These are phyloP conservation scores for Kurtzmaniella cleridarum DNA, from an alignment of 805 yeast genomes.

Conservation along the genomic window DNA sequence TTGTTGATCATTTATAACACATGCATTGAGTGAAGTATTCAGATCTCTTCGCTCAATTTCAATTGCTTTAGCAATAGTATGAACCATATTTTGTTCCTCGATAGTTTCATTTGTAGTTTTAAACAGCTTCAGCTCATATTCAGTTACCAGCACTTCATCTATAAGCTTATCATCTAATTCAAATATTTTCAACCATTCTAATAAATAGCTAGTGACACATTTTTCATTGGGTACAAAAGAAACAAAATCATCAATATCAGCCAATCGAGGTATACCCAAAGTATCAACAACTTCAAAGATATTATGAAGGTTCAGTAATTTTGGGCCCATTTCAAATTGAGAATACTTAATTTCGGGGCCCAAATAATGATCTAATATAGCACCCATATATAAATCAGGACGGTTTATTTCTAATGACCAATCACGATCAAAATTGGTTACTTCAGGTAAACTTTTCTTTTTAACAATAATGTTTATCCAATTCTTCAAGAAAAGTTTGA, in stretches of 20 bases:
- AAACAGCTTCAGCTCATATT: neutral
- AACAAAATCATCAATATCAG: constrained; percentile 51
- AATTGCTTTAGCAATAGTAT: neutral
- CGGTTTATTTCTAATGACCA: constrained; percentile 48
- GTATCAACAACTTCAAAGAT: constrained; percentile 40
- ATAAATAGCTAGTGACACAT: constrained; percentile 51
- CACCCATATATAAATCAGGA: constrained; percentile 44
- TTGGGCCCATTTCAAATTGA: constrained; percentile 24
- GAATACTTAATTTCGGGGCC: constrained; percentile 22
- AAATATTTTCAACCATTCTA: constrained; percentile 50
- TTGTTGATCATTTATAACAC: too few relatives aligned
- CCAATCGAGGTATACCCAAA: constrained; percentile 46
- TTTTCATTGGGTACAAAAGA: constrained; percentile 53
- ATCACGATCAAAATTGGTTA: constrained; percentile 47
- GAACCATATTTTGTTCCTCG: neutral
- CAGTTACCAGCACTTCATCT: neutral
- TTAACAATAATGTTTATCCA: constrained; percentile 46
- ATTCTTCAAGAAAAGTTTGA: constrained; percentile 28
- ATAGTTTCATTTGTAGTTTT: neutral
- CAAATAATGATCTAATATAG: constrained; percentile 25
- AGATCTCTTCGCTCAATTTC: neutral
- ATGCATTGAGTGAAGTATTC: too few relatives aligned
- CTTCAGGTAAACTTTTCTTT: constrained; percentile 13
- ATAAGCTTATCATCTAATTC: constrained; percentile 11
- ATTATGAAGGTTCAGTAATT: constrained; percentile 22